Evolutionary conservation across 257 asterid genomes (phyloP).

Genomic region (Nicotiana tabacum): DNA sequence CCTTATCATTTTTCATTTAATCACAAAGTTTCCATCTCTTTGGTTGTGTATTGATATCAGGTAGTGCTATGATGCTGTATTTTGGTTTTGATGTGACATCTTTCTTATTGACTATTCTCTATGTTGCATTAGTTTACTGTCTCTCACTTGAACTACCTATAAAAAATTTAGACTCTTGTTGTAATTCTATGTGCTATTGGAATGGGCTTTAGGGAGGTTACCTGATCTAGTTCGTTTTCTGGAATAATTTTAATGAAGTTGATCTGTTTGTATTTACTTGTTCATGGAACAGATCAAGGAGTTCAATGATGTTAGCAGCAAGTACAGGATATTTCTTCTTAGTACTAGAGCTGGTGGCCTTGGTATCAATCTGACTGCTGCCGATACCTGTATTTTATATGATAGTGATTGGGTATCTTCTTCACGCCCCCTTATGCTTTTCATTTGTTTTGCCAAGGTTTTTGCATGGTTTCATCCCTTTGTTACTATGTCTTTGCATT

Average conservation of each 20-base stretch:
- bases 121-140: not conserved
- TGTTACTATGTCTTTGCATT: not conserved
- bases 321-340: slow-evolving; percentile 70
- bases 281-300: slow-evolving; percentile 60
- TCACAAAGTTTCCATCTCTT: not conserved
- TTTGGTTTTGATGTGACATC: not conserved
- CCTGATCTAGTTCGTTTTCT: not conserved
- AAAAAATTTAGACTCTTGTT: not conserved
- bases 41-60: not conserved
- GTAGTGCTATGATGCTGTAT: slow-evolving; percentile 1
- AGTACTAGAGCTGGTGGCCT: slow-evolving; percentile 99
- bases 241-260: not conserved
- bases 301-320: slow-evolving; percentile 67
- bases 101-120: not conserved
- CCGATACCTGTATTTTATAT: slow-evolving; percentile 94
- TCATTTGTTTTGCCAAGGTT: not conserved
- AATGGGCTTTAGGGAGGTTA: not conserved
- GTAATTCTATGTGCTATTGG: not conserved
- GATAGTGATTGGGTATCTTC: slow-evolving; percentile 95
- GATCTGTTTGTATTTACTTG: slow-evolving; percentile 12
- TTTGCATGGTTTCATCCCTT: not conserved
- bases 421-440: slow-evolving; percentile 10
- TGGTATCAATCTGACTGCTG: slow-evolving; percentile 96
- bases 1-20: not conserved
- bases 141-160: not conserved